Percentiles rank a stretch among this genome's conserved stretches.
phyloP scores from a whole-genome alignment of 306 rosid genomes.

The Pterocarpus santalinus region DNA sequence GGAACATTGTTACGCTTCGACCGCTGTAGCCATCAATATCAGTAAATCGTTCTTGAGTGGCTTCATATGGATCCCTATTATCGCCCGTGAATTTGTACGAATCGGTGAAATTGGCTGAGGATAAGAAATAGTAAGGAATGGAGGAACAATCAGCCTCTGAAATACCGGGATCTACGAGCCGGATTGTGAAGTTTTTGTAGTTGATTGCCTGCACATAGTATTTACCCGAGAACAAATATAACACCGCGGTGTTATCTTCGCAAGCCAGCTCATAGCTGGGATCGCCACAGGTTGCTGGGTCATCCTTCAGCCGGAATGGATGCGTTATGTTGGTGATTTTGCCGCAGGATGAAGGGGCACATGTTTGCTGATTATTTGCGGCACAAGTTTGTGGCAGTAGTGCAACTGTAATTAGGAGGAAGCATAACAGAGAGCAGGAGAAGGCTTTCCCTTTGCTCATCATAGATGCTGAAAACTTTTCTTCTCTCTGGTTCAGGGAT shows the following conservation, averaged over 20 bases:
- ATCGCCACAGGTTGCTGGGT: constrained; percentile 1
- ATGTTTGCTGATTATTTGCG: background rate
- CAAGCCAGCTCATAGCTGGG: background rate
- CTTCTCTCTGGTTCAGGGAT: background rate
- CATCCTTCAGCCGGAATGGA: constrained; percentile 28
- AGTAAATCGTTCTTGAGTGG: background rate
- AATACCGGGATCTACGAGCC: background rate
- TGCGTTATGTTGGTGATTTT: constrained; percentile 13
- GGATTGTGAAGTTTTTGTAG: constrained; percentile 39
- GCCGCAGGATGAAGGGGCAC: constrained; percentile 24
- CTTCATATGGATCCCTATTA: background rate
- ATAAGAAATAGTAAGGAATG: constrained; percentile 4
- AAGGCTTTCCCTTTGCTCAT: background rate
- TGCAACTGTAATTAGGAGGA: background rate
- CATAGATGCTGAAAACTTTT: background rate
- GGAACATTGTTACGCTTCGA: background rate
- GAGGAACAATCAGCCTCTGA: constrained; percentile 9
- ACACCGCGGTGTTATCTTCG: constrained; percentile 24
- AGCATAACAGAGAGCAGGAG: background rate
- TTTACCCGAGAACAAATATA: background rate
- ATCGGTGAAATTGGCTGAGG: background rate
- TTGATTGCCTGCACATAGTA: constrained; percentile 10
- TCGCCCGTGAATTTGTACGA: accelerated
- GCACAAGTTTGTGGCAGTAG: too few relatives aligned
- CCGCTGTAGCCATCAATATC: background rate